Evolutionary conservation across 306 rosid species (phyloP).

Genomic region (Quercus agrifolia): DNA sequence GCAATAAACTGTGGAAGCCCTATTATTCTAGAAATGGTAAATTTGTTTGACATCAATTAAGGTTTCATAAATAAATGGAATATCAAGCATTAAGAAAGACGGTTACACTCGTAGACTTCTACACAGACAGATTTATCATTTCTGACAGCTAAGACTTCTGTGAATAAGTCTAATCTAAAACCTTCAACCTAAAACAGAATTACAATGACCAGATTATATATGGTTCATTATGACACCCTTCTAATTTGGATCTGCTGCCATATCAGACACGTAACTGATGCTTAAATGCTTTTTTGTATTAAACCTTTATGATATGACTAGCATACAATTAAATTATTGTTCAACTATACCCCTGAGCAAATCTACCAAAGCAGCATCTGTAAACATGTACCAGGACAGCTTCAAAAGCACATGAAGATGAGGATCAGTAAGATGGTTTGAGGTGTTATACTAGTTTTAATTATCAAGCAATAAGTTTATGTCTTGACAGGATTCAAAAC

Average conservation of each 20-base stretch:
- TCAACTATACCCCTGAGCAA: neutral
- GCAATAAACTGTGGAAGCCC: constrained; percentile 15
- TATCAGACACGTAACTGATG: neutral
- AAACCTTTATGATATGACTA: neutral
- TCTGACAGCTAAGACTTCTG: neutral
- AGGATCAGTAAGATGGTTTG: neutral
- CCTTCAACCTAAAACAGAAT: neutral
- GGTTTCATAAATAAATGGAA: neutral
- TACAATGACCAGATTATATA: neutral
- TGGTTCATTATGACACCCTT: neutral
- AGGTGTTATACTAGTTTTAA: neutral
- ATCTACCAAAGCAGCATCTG: neutral
- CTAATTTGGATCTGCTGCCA: neutral
- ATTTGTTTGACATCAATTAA: neutral
- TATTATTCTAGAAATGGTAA: neutral
- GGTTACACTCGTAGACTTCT: neutral
- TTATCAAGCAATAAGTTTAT: neutral
- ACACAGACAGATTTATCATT: neutral
- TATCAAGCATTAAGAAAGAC: neutral
- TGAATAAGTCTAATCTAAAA: neutral
- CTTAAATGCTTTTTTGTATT: neutral
- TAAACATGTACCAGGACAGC: neutral
- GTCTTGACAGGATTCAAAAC: neutral
- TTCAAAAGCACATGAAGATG: neutral
- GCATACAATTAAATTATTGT: neutral